Conservation (phyloP, 371 early-diverging fungal species). For the Lichtheimia ornata region DNA sequence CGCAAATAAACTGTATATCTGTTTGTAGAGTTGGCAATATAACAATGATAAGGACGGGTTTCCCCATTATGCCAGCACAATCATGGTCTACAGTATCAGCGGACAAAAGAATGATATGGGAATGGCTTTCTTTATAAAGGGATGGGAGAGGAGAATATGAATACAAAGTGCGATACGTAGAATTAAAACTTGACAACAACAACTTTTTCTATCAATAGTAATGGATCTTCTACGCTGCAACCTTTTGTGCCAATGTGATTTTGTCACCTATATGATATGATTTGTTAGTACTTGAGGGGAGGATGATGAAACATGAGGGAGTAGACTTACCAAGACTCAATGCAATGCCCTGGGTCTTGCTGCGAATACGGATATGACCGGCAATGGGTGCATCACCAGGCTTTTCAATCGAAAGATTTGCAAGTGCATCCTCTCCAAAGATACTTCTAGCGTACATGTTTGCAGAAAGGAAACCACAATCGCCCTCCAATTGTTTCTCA, state of each 20-base stretch:
- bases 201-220: too few species aligned
- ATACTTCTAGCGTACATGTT: conserved; percentile 95
- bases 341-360: conserved; percentile 98
- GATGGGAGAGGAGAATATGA: too few species aligned
- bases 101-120: too few species aligned
- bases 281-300: too few species aligned
- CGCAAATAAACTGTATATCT: too few species aligned
- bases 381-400: conserved; percentile 75
- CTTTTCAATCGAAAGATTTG: conserved; percentile 93
- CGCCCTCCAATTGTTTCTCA: conserved; percentile 87
- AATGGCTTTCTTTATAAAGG: too few species aligned
- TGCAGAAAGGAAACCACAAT: conserved; percentile 94
- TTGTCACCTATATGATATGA: conserved; percentile 39
- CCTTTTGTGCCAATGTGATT: conserved; percentile 63
- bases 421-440: conserved; percentile 97
- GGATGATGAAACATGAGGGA: neutral
- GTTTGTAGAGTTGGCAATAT: too few species aligned
- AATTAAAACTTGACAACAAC: too few species aligned
- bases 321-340: conserved; percentile 73
- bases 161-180: too few species aligned
- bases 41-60: too few species aligned
- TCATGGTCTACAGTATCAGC: too few species aligned
- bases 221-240: conserved; percentile 14
- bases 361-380: conserved; percentile 96
- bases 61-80: too few species aligned